Percentiles rank a stretch among this genome's conserved stretches.
phyloP scores from a whole-genome alignment of 2,329 filamentous ascomycete genomes.

The Cercospora zeina region DNA sequence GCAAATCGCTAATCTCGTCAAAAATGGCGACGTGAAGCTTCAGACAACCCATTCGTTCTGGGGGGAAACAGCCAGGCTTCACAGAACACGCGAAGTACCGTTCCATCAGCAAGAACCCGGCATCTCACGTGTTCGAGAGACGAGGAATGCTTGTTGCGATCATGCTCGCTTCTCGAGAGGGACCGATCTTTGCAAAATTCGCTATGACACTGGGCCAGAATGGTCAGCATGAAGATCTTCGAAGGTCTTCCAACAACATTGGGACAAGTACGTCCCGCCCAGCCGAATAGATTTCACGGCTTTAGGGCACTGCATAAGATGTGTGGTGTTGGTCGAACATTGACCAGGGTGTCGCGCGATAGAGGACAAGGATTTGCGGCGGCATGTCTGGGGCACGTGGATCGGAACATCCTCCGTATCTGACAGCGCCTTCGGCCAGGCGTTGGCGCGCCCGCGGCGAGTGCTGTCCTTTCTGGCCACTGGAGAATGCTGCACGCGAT shows the following conservation, averaged over 20 bases:
- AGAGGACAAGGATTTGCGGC: not conserved
- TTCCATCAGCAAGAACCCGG: not conserved
- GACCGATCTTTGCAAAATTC: not conserved
- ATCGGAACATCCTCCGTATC: conserved; percentile 3
- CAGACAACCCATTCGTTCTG: not conserved
- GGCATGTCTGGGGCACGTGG: conserved; percentile 2
- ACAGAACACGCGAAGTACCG: not conserved
- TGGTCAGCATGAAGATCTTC: not conserved
- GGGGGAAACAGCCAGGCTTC: not conserved
- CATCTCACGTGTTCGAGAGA: not conserved
- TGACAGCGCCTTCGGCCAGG: conserved; percentile 18
- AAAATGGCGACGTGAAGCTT: not conserved
- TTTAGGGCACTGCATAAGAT: not conserved
- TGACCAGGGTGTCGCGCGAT: not conserved
- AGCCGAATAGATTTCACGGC: not conserved
- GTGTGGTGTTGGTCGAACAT: not conserved
- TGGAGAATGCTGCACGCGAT: not conserved
- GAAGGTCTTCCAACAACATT: not conserved
- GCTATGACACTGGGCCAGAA: not conserved
- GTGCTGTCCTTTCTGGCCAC: not conserved
- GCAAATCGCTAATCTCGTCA: no score
- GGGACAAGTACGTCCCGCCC: not conserved
- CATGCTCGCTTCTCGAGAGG: not conserved
- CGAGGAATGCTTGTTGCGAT: not conserved
- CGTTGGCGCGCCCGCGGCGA: conserved; percentile 17